Evolutionary conservation across 306 rosid genomes (phyloP), one percentile per base, ranked within the genome.

Genomic region (Trifolium dubium): DNA sequence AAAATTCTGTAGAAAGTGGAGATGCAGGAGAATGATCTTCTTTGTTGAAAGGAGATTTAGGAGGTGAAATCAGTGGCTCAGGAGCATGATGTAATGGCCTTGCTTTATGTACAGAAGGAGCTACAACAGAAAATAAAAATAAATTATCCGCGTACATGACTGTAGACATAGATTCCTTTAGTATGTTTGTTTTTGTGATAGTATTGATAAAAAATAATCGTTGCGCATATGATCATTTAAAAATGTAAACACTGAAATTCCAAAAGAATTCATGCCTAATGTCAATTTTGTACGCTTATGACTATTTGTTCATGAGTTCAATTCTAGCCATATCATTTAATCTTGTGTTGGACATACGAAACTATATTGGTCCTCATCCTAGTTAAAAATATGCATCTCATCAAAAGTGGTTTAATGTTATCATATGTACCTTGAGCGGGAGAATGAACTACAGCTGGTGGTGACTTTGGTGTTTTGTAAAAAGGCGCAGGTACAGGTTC

Each of bases 61-160:
- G 88, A 47, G 87, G 68, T 51, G 85, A 74, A 65, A 69, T 10
- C 14, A 73, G 64, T 10, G 93, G 92, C 64, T 69, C 65, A 32
- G 89, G 87, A 82, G 92, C 73, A 64, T 70, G 67, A 44, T 49
- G 61, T 67, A 67, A 76, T 64, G 83, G 86, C 69, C 76, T 74
- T 63, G 75, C 56, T 69, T 71, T 69, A 53, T 70, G 88, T 43
- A 72, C 62, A 35, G 88, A 66, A 87, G 93, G 92, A 82, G 89
- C 97, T 85, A 68, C 72, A 39, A 37, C 53, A 79, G 68, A 74
- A 64, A 77, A 70, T 35, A 41, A 75, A 77, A 54, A 81, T 56
- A 64, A 56, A 56, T 51, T 19, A 56, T 5, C 37, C 28, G 34
- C 35, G 14, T 51, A 43, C 11, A 12, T 29, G 43, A 32, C 14